Conservation (phyloP, 2,329 filamentous ascomycete species). For the Fusarium odoratissimum region DNA sequence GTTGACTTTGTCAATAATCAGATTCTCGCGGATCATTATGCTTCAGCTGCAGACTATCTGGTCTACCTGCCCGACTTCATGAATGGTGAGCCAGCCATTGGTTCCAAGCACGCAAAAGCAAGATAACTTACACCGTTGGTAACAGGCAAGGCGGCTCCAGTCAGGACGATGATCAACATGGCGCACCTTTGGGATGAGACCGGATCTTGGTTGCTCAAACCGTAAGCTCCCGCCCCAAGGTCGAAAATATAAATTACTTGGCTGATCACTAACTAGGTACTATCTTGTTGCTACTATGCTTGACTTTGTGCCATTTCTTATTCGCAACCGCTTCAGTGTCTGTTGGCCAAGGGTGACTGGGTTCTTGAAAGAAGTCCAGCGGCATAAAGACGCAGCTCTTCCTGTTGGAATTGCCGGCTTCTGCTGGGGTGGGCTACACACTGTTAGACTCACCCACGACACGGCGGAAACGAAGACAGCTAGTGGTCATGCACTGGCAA, state of each 20-base stretch:
- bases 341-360: slow-evolving; percentile 50
- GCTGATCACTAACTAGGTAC: not conserved
- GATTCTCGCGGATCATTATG: slow-evolving; percentile 65
- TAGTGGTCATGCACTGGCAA: not conserved
- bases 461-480: not conserved
- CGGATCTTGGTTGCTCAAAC: not conserved
- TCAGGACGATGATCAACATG: not conserved
- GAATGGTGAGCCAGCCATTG: slow-evolving; percentile 42
- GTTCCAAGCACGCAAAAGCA: not conserved
- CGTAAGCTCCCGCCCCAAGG: not conserved
- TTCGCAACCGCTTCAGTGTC: slow-evolving; percentile 46
- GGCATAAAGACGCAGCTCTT: slow-evolving; percentile 45
- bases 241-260: too few species aligned
- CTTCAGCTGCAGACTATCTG: slow-evolving; percentile 60
- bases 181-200: not conserved
- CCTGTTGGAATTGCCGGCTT: slow-evolving; percentile 67
- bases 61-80: slow-evolving; percentile 70
- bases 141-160: not conserved
- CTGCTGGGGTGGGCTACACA: slow-evolving; percentile 72
- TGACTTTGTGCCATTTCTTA: not conserved
- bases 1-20: slow-evolving; percentile 65
- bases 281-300: not conserved
- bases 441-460: slow-evolving; percentile 58
- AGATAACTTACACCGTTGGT: not conserved
- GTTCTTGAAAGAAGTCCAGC: slow-evolving; percentile 54